phyloP scores from a whole-genome alignment of 352 stramenopile genomes.

The Phytophthora hibernalis region DNA sequence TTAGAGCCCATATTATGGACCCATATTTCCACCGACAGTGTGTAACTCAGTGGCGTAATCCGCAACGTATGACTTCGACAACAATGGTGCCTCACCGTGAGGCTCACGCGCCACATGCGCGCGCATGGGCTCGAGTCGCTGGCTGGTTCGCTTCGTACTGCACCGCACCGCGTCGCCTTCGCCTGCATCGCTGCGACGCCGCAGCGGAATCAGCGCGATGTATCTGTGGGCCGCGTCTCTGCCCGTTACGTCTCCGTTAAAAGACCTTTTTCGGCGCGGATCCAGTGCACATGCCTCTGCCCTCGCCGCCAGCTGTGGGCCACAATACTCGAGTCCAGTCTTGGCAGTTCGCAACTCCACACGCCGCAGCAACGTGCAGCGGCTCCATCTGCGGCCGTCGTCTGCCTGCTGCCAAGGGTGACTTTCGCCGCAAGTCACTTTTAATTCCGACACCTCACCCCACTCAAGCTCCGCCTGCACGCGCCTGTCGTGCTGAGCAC shows the following conservation, averaged over 20 bases:
- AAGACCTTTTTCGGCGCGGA: constrained; percentile 19
- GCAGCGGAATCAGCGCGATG: constrained; percentile 22
- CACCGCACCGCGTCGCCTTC: not conserved
- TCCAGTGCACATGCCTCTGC: constrained; percentile 17
- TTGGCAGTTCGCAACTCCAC: constrained; percentile 15
- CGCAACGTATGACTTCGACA: constrained; percentile 4
- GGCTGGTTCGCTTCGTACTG: not conserved
- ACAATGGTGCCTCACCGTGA: not conserved
- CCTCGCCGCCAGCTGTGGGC: constrained; percentile 6
- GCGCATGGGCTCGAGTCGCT: not conserved
- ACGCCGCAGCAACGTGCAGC: constrained; percentile 14
- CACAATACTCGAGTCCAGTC: not conserved
- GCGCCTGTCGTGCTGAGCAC: not conserved
- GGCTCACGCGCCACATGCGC: too few relatives aligned
- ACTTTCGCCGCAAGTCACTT: constrained; percentile 26
- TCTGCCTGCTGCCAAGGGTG: constrained; percentile 19
- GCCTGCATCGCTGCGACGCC: constrained; percentile 18
- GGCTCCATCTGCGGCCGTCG: constrained; percentile 11
- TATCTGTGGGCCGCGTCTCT: constrained; percentile 30
- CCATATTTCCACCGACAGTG: constrained; percentile 2
- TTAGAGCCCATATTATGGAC: too few relatives aligned
- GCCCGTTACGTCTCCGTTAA: constrained; percentile 25
- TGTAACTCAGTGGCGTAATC: constrained; percentile 26
- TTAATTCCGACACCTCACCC: constrained; percentile 19
- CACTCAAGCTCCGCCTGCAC: not conserved